Conservation (phyloP, 192 early-diverging fungal species). For the Umbelopsis isabellina region DNA sequence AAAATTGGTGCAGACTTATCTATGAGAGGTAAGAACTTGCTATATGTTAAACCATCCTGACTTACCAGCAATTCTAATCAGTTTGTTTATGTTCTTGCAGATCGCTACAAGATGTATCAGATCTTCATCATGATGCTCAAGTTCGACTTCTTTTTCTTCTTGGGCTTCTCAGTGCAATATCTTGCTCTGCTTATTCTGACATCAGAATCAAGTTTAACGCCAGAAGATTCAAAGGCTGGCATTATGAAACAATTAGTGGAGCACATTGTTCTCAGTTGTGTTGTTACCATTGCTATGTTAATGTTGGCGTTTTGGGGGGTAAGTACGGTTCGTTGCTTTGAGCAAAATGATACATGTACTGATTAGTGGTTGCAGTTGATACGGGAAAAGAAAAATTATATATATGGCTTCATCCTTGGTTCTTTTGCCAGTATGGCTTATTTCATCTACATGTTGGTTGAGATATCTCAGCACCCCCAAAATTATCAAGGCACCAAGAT, state of each 20-base stretch:
- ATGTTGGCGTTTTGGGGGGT: conserved; percentile 59
- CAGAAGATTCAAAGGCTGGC: conserved; percentile 23
- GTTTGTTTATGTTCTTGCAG: conserved; percentile 27
- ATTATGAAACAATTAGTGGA: conserved; percentile 41
- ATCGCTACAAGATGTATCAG: conserved; percentile 76
- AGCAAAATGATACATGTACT: conserved; percentile 13
- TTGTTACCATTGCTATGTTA: conserved; percentile 51
- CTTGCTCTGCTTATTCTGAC: conserved; percentile 66
- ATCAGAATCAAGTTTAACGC: conserved; percentile 19
- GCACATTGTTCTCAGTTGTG: conserved; percentile 52
- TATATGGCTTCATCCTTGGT: conserved; percentile 63
- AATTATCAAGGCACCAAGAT: conserved; percentile 52
- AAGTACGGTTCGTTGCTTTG: conserved; percentile 29
- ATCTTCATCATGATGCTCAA: conserved; percentile 83
- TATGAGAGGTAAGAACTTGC: conserved; percentile 57
- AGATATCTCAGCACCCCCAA: conserved; percentile 50
- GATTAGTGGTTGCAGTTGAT: conserved; percentile 41
- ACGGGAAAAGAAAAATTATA: conserved; percentile 54
- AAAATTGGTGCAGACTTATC: conserved; percentile 80
- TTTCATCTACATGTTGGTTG: conserved; percentile 65
- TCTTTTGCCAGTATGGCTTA: conserved; percentile 68
- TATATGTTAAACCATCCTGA: no score
- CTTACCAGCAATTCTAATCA: not conserved
- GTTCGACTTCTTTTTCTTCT: conserved; percentile 80
- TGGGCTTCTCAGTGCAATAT: conserved; percentile 77